Conservation (phyloP, 2,329 filamentous ascomycete genomes). For the Dothidotthia symphoricarpi region DNA sequence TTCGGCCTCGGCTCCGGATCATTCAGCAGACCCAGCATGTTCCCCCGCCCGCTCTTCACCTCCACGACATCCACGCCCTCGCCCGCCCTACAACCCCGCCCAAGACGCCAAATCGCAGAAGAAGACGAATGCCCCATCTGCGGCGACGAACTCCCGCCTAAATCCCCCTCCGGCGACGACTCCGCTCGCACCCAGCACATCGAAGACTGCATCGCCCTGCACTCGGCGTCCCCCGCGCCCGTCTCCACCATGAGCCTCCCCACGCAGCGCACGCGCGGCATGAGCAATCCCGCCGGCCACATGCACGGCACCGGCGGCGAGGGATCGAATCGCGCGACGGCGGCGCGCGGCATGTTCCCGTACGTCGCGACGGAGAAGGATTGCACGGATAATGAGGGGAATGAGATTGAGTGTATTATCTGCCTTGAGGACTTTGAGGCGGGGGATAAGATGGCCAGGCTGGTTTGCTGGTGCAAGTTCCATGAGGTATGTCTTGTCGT, state of each 20-base stretch:
- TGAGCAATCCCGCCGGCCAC: slow-evolving; percentile 27
- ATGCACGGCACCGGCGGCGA: slow-evolving; percentile 15
- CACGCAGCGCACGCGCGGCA: slow-evolving; percentile 32
- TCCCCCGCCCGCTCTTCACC: slow-evolving; percentile 15
- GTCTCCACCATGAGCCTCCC: slow-evolving; percentile 23
- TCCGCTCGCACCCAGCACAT: slow-evolving; percentile 47
- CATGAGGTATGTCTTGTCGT: slow-evolving; percentile 47
- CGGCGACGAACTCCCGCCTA: slow-evolving; percentile 65
- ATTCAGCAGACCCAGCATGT: slow-evolving; percentile 16
- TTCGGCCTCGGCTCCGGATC: slow-evolving; percentile 11
- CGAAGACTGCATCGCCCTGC: slow-evolving; percentile 41
- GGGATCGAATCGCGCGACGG: slow-evolving; percentile 27
- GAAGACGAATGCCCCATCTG: slow-evolving; percentile 81
- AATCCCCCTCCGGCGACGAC: slow-evolving; percentile 40
- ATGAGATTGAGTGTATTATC: slow-evolving; percentile 59
- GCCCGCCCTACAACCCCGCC: slow-evolving; percentile 20
- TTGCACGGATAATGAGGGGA: slow-evolving; percentile 55
- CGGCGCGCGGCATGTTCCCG: slow-evolving; percentile 46
- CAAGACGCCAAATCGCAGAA: slow-evolving; percentile 49
- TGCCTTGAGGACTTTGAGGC: slow-evolving; percentile 64
- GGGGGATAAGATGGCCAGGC: slow-evolving; percentile 57
- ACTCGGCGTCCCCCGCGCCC: slow-evolving; percentile 27
- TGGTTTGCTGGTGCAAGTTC: slow-evolving; percentile 65
- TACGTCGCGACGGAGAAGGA: slow-evolving; percentile 65
- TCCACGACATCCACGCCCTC: slow-evolving; percentile 11